phyloP scores from a whole-genome alignment of 2,329 filamentous ascomycete genomes.

The Xylariaceae sp. region DNA sequence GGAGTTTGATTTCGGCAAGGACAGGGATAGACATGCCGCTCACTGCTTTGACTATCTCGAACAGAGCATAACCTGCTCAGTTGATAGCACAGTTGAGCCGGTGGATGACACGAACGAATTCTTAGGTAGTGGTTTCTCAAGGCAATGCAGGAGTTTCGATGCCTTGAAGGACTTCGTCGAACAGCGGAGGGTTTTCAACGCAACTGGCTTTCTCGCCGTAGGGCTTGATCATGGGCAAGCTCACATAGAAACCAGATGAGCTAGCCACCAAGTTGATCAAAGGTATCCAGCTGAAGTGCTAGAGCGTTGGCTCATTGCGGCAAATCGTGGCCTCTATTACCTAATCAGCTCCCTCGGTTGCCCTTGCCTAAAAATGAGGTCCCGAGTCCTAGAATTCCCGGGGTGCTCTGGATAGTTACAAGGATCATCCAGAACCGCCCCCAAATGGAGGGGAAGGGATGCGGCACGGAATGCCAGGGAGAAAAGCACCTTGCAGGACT shows the following conservation, averaged over 20 bases:
- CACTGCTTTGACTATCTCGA: slow-evolving; percentile 13
- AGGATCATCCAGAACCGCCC: too few relatives aligned
- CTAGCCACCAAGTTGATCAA: too few relatives aligned
- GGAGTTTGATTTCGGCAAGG: slow-evolving; percentile 12
- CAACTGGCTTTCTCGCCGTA: slow-evolving; percentile 8
- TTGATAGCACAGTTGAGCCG: slow-evolving; percentile 9
- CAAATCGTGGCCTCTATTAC: too few relatives aligned
- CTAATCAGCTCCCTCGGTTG: too few relatives aligned
- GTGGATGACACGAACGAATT: slow-evolving; percentile 6
- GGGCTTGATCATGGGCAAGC: slow-evolving; percentile 7
- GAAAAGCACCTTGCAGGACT: too few relatives aligned
- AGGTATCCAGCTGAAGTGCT: too few relatives aligned
- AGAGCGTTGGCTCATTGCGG: too few relatives aligned
- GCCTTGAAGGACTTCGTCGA: slow-evolving; percentile 8
- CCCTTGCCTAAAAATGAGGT: too few relatives aligned
- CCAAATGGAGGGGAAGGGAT: too few relatives aligned
- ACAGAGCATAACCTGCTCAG: slow-evolving; percentile 8
- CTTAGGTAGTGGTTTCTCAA: slow-evolving; percentile 9
- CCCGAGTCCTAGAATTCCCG: too few relatives aligned
- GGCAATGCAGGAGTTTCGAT: slow-evolving; percentile 8
- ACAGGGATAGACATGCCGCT: slow-evolving; percentile 5
- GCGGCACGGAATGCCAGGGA: too few relatives aligned
- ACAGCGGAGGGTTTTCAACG: slow-evolving; percentile 10
- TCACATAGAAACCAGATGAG: neutral
- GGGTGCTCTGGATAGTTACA: too few relatives aligned